Conservation (phyloP, 306 rosid species). For the Canavalia gladiata region DNA sequence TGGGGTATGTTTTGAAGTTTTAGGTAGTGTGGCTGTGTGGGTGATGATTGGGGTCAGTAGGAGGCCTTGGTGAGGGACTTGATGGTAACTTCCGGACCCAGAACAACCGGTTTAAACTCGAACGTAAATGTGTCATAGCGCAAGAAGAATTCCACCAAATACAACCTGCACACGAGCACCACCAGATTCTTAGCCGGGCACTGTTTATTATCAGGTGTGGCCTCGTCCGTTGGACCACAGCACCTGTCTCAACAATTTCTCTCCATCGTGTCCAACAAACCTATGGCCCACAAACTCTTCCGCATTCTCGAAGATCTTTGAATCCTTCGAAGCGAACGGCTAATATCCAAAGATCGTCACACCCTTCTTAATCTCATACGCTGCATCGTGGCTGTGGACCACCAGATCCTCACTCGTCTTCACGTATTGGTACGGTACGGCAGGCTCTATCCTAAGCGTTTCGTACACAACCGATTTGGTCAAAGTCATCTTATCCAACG, state of each 20-base stretch:
- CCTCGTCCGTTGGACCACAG: conserved; percentile 71
- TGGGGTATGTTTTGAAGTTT: background rate
- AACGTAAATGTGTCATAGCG: conserved; percentile 62
- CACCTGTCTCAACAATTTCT: conserved; percentile 61
- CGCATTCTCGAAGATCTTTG: conserved; percentile 55
- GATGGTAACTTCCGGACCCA: conserved; percentile 61
- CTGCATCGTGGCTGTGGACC: conserved; percentile 63
- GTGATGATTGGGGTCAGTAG: background rate
- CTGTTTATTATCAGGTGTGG: conserved; percentile 65
- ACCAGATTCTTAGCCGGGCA: conserved; percentile 71
- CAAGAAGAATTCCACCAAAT: conserved; percentile 71
- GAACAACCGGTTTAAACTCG: conserved; percentile 42
- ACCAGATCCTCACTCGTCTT: conserved; percentile 72
- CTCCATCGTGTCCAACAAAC: conserved; percentile 53
- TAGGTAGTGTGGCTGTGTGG: background rate
- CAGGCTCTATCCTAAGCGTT: conserved; percentile 72
- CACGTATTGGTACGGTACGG: conserved; percentile 77
- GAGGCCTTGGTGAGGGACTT: conserved; percentile 59
- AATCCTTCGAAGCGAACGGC: conserved; percentile 76
- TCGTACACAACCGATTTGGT: conserved; percentile 75
- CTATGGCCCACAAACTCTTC: conserved; percentile 65
- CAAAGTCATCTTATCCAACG: conserved; percentile 67
- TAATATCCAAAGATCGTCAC: conserved; percentile 82
- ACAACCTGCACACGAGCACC: conserved; percentile 57
- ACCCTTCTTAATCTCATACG: conserved; percentile 73